A percentile compares a stretch with the other conserved stretches of the same genome.
Evolutionary conservation across 495 filamentous ascomycete species (phyloP).

Genomic region (Darksidea phi): DNA sequence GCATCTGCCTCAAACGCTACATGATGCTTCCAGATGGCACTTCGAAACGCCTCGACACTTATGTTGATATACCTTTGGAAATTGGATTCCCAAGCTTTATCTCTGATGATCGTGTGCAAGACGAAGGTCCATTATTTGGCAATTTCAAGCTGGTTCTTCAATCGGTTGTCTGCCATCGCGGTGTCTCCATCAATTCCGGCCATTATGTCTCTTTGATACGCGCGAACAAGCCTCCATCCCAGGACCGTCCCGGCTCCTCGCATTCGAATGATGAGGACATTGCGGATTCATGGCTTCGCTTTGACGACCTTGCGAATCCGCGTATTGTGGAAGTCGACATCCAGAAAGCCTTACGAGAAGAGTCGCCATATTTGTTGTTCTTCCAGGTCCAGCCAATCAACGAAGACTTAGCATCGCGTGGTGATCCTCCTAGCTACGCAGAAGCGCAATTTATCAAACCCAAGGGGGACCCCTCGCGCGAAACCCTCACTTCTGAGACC

Average conservation of each 20-base stretch:
- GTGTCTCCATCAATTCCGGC: slow-evolving; percentile 82
- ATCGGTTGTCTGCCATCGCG: slow-evolving; percentile 86
- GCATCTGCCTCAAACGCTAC: slow-evolving; percentile 90
- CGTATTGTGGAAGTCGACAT: slow-evolving; percentile 76
- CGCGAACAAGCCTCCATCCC: slow-evolving; percentile 46
- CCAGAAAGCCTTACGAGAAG: slow-evolving; percentile 69
- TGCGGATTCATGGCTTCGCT: slow-evolving; percentile 73
- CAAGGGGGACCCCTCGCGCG: slow-evolving; percentile 51
- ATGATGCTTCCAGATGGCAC: slow-evolving; percentile 67
- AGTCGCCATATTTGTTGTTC: slow-evolving; percentile 91
- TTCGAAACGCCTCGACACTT: slow-evolving; percentile 68
- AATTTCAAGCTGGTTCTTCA: slow-evolving; percentile 90
- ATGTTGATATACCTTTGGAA: slow-evolving; percentile 88
- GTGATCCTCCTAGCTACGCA: slow-evolving; percentile 51
- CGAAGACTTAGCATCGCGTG: slow-evolving; percentile 52
- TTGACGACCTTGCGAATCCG: slow-evolving; percentile 76
- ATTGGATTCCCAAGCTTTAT: slow-evolving; percentile 89
- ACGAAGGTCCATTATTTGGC: slow-evolving; percentile 63
- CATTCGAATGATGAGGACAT: slow-evolving; percentile 47
- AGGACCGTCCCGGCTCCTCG: slow-evolving; percentile 8
- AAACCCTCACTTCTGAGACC: slow-evolving; percentile 20
- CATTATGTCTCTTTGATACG: slow-evolving; percentile 87
- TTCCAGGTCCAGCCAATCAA: slow-evolving; percentile 90
- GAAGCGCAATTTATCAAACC: slow-evolving; percentile 54
- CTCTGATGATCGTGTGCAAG: slow-evolving; percentile 67